phyloP scores from a whole-genome alignment of 208 protist species.

The Angomonas deanei region DNA sequence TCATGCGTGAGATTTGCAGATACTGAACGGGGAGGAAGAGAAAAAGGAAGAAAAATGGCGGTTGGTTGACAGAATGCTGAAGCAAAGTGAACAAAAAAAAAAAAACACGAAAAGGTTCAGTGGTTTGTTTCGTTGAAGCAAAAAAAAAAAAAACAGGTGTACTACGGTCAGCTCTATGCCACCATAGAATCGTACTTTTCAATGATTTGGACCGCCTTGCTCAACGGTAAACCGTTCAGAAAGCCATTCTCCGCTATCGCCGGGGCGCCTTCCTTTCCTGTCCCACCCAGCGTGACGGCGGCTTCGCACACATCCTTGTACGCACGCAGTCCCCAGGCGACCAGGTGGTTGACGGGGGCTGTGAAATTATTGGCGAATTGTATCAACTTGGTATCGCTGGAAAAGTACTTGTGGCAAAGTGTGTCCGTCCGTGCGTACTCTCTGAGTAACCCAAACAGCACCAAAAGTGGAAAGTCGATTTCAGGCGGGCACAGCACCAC shows the following conservation, averaged over 20 bases:
- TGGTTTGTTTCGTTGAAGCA: neutral
- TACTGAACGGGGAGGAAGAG: slow-evolving; percentile 3
- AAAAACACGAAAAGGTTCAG: neutral
- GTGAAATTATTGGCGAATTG: neutral
- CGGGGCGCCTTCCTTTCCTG: neutral
- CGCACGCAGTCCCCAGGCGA: neutral
- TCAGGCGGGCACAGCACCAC: neutral
- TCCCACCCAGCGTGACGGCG: neutral
- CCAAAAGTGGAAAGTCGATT: neutral
- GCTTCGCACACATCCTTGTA: neutral
- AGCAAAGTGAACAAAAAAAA: slow-evolving; percentile 1
- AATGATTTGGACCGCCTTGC: neutral
- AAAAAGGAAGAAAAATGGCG: neutral
- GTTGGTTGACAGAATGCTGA: neutral
- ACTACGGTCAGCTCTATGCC: neutral
- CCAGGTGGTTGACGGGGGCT: neutral
- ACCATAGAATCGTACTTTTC: neutral
- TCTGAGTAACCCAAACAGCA: neutral
- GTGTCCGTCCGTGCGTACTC: neutral
- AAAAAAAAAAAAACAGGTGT: neutral
- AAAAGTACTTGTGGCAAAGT: neutral
- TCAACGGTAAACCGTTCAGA: no score
- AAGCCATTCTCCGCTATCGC: no score
- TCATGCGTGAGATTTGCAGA: slow-evolving; percentile 3
- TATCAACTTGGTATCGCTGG: neutral